Base-by-base conservation (phyloP, 306 rosid genomes). In the Clitoria ternatea region DNA sequence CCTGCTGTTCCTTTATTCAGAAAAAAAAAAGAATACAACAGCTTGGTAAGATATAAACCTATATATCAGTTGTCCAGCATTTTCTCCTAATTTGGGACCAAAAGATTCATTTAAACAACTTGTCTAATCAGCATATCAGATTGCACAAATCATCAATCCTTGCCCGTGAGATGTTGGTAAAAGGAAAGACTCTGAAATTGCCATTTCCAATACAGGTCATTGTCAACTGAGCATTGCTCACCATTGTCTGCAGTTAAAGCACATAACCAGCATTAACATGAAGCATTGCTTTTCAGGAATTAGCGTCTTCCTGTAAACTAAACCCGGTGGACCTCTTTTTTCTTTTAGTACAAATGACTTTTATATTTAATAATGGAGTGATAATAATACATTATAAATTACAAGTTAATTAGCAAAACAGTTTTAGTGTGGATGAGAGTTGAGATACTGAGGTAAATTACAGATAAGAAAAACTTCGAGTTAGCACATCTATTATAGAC, bases 231-330 rank as follows among this genome's bases (percentile, higher is more conserved):
- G 72, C 86, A 71, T 86, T 49, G 81, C 88, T 89, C 80, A 83
- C 91, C 98, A 87, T 90, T 75, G 90, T 73, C 98, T 94, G 98
- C 97, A 87, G 69, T 82, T 73, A 63, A 11, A 68, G 61, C 73
- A 56, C 56, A 75, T 63, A 71, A 52, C 66, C 55, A 75, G 23
- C 70, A 66, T 72, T 48, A 76, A 70, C 54, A 66, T 27, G 44
- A 62, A 50, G 44, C 42, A 54, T 79, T 24, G 22, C 56, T n/a
- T 44, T 52, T 55, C 29, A 71, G 44, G 29, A 69, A 49, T 32
- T 50, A 44, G 26, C 13, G 50, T 14, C 63, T 57, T 26, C 33
- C 15, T 5, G 13, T 70, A 49, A 69, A 61, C 57, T 44, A 64
- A 29, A 56, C n/a, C n/a, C n/a, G n/a, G n/a, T n/a, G n/a, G n/a